phyloP scores from a whole-genome alignment of 1,139 yeast genomes.

The Saccharomyces hybrid region DNA sequence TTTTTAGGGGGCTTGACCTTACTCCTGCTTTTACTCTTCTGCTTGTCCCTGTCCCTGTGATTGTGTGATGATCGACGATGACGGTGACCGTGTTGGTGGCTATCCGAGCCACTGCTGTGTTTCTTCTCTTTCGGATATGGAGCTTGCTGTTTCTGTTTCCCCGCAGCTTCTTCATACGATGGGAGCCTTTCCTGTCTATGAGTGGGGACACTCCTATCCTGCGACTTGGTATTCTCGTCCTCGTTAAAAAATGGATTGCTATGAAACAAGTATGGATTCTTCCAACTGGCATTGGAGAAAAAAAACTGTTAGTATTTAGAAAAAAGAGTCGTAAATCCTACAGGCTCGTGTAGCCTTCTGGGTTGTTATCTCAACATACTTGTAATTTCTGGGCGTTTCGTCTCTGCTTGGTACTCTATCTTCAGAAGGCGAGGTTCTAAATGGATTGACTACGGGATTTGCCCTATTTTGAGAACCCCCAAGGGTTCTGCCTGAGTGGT shows the following conservation, averaged over 20 bases:
- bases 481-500: neutral
- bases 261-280: neutral
- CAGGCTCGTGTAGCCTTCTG: neutral
- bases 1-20: constrained; percentile 38
- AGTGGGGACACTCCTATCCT: neutral
- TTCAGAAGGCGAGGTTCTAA: neutral
- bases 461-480: neutral
- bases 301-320: neutral
- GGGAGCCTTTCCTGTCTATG: neutral
- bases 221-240: neutral
- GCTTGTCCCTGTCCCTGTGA: neutral
- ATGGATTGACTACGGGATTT: neutral
- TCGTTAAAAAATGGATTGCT: neutral
- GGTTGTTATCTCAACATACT: neutral
- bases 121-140: constrained; percentile 1
- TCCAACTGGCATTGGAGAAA: neutral
- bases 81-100: constrained; percentile 10
- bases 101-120: neutral
- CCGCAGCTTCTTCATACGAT: neutral
- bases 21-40: constrained; percentile 37
- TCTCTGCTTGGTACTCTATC: constrained; percentile 1
- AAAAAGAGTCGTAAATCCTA: neutral
- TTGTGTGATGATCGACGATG: constrained; percentile 1
- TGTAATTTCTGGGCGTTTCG: neutral
- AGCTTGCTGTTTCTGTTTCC: neutral